These are phyloP conservation scores for Colletotrichum costaricense DNA, from an alignment of 2,329 filamentous ascomycete species.

Conservation along the genomic window DNA sequence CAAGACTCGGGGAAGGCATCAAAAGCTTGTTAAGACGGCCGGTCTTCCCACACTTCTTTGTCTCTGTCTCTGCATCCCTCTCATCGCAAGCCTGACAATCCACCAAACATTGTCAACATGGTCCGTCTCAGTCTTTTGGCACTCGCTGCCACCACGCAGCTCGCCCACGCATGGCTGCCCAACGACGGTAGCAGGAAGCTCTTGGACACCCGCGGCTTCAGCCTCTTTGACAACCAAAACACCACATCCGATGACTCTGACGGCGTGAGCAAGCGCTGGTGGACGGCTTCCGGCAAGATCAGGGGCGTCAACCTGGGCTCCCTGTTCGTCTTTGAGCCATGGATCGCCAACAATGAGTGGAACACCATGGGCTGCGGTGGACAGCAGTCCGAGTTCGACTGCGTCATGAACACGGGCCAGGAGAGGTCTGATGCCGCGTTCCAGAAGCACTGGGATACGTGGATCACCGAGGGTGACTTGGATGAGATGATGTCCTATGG, in stretches of 20 bases:
- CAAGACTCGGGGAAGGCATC: not conserved
- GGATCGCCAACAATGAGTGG: constrained; percentile 62
- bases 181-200: constrained; percentile 27
- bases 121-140: constrained; percentile 23
- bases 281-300: constrained; percentile 51
- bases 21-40: constrained; percentile 25
- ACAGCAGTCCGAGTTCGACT: constrained; percentile 64
- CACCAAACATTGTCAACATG: constrained; percentile 15
- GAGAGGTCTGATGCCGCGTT: constrained; percentile 58
- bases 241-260: constrained; percentile 5
- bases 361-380: constrained; percentile 57
- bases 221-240: constrained; percentile 29
- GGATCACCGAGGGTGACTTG: constrained; percentile 61
- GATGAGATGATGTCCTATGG: constrained; percentile 59
- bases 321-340: constrained; percentile 64
- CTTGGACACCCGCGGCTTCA: constrained; percentile 29
- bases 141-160: constrained; percentile 7
- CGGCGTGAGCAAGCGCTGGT: constrained; percentile 26
- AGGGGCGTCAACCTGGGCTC: constrained; percentile 67
- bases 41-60: not conserved
- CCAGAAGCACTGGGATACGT: constrained; percentile 61
- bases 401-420: constrained; percentile 60
- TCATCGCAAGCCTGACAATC: not conserved
- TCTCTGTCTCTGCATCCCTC: not conserved
- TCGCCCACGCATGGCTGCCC: constrained; percentile 26